Evolutionary conservation across 2,329 filamentous ascomycete genomes (phyloP), one percentile per base, ranked within the genome.

Genomic region (Colletotrichum scovillei): DNA sequence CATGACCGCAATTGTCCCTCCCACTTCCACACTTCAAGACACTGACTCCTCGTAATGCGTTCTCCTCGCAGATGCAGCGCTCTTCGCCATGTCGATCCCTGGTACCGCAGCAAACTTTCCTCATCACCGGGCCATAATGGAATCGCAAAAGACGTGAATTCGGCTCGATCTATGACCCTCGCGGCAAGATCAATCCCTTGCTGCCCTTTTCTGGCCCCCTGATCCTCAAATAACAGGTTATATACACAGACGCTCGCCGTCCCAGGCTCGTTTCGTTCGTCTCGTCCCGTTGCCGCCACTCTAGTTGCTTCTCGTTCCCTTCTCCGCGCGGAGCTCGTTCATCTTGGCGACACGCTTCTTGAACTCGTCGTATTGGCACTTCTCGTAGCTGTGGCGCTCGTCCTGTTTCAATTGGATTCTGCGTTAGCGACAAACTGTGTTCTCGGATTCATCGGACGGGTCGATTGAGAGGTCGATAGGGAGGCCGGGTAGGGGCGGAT

Each of bases 281-380:
- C 62, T 69, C 71, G 56, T 77, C 83, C 49, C 11, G 28, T 19
- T 63, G 19, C 35, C 14, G 0, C n/a, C 16, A 22, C 52, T 65
- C 52, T 84, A 98, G 86, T 98, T 98, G 89, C 94, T 97, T 84
- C 96, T 91, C 80, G 90, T 92, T 72, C 86, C 91, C 90, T 97
- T 97, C 74, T 94, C 92, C 77, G 91, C 95, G 82, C 95, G 91
- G 81, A 99, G 86, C 88, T 99, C 95, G 80, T 98, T 92, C 97
- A 99, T 99, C 92, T 98, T 98, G 81, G 93, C 94, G 76, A 99
- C 97, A 72, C 97, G 92, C 90, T 96, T 95, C 92, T 98, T 98
- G 89, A 99, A 99, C 84, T 98, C 97, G 76, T 94, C 94, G 86
- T 99, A 99, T 82, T 99, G 97, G 91, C 97, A 99, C 85, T 98